Evolutionary conservation across 257 asterid genomes (phyloP), one percentile per base, ranked within the genome.

Genomic region (Euphrasia confusa): DNA sequence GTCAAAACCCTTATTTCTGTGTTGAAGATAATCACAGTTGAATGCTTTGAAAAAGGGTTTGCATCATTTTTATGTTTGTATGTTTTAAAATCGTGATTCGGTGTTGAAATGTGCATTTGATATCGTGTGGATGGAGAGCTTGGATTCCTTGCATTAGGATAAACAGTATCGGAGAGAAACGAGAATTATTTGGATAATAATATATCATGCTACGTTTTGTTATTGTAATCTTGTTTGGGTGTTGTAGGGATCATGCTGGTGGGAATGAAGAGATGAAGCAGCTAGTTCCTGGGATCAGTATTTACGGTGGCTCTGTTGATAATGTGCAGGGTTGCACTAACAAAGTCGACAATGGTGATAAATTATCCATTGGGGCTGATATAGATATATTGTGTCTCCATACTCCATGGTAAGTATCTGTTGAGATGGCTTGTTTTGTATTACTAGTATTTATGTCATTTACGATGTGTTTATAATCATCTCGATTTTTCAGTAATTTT

Each of bases 171-270:
- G 24, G 24, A 21, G 24, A 21, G 24, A 21, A 21, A 21, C 24
- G 24, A 21, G 24, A 21, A 21, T 21, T 21, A 1, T 21, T 35
- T 61, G 55, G 60, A 44, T 68, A 37, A 10, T 15, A 9, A 7
- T 66, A 32, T 18, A 60, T 9, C 55, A 26, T 53, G 42, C 67
- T 30, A 5, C 5, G 33, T 30, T 49, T 12, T 13, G 10, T 49
- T 18, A 21, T 7, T 60, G 57, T 58, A 33, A 42, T 26, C 50
- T 42, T 15, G 3, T 33, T 55, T 44, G 49, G 49, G 26, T 63
- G 26, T 71, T 73, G 45, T 65, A 92, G 97, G 99, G 96, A 92
- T 79, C 99, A 89, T 80, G 96, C 99, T 66, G 97, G 97, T 75
- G 99, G 99, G 21, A 86, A 92, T 72, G 96, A 86, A 61, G 83